These are phyloP conservation scores for Aureobasidium zeae DNA, from an alignment of 2,329 filamentous ascomycete species.

Conservation along the genomic window DNA sequence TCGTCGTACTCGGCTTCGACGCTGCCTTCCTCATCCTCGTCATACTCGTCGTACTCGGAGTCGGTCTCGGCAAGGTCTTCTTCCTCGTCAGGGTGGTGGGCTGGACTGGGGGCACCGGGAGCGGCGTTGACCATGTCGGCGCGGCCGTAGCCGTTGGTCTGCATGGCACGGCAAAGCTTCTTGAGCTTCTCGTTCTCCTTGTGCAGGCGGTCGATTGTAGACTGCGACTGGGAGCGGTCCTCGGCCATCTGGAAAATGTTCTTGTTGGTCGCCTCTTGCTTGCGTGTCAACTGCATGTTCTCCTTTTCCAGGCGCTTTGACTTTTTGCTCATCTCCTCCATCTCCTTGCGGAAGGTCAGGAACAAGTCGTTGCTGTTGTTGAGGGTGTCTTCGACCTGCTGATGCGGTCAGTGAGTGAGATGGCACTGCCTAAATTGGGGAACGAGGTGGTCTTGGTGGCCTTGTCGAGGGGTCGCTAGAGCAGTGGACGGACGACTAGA, in stretches of 20 bases:
- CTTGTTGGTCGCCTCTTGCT: slow-evolving; percentile 85
- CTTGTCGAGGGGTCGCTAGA: background rate
- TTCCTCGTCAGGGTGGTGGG: slow-evolving; percentile 26
- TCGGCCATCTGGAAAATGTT: slow-evolving; percentile 98
- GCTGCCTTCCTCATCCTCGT: slow-evolving; percentile 51
- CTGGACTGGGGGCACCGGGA: slow-evolving; percentile 17
- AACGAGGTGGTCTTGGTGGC: background rate
- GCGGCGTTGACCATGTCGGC: slow-evolving; percentile 21
- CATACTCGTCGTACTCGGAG: slow-evolving; percentile 51
- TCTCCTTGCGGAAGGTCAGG: slow-evolving; percentile 93
- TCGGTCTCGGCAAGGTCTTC: slow-evolving; percentile 41
- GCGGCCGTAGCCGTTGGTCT: slow-evolving; percentile 73
- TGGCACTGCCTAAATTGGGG: slow-evolving; percentile 14
- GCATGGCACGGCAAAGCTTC: slow-evolving; percentile 92
- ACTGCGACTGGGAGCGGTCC: slow-evolving; percentile 68
- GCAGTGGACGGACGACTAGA: too few species aligned
- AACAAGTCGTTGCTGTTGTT: slow-evolving; percentile 98
- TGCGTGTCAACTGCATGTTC: slow-evolving; percentile 80
- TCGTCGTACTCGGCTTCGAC: slow-evolving; percentile 59
- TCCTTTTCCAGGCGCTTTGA: slow-evolving; percentile 95
- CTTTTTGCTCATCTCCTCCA: slow-evolving; percentile 99
- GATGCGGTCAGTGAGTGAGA: slow-evolving; percentile 34
- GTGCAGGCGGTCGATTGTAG: slow-evolving; percentile 67
- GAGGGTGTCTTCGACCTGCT: slow-evolving; percentile 92
- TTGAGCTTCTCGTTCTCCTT: slow-evolving; percentile 86